Percentiles rank a stretch among this genome's conserved stretches.
These are phyloP conservation scores for Cocos nucifera DNA, from an alignment of 176 grass and related monocot genomes.

Conservation along the genomic window DNA sequence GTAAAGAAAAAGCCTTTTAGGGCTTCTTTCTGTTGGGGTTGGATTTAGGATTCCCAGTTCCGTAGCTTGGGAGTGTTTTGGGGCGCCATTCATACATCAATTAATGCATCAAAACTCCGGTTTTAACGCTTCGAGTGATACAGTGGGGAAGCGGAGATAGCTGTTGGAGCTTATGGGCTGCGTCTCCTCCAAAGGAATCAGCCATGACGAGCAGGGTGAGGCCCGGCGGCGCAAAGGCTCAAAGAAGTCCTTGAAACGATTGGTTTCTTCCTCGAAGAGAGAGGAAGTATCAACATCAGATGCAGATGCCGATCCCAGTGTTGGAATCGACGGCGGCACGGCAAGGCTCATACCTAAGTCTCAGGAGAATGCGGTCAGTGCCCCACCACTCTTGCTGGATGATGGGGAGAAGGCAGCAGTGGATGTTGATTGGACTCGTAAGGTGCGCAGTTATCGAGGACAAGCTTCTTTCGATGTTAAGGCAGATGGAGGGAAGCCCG, in stretches of 20 bases:
- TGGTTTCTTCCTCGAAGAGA: constrained; percentile 72
- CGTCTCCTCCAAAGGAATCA: constrained; percentile 73
- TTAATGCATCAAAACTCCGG: constrained; percentile 16
- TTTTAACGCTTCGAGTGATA: neutral
- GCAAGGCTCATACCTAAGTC: constrained; percentile 64
- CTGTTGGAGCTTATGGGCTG: constrained; percentile 66
- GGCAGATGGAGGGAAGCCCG: constrained; percentile 26
- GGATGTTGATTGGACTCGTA: constrained; percentile 2
- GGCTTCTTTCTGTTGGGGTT: too few species aligned
- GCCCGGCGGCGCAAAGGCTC: constrained; percentile 38
- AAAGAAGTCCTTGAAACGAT: constrained; percentile 66
- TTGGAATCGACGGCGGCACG: constrained; percentile 34
- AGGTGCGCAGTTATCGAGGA: constrained; percentile 16
- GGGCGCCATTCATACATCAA: neutral
- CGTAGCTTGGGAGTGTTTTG: too few species aligned
- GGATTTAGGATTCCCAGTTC: too few species aligned
- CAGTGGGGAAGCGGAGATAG: constrained; percentile 19
- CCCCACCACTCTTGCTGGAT: constrained; percentile 26
- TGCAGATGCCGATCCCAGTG: constrained; percentile 28
- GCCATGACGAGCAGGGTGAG: constrained; percentile 26
- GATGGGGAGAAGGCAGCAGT: constrained; percentile 12
- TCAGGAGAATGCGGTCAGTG: constrained; percentile 17
- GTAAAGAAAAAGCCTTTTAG: too few species aligned
- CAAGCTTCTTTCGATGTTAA: constrained; percentile 2
- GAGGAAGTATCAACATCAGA: constrained; percentile 18